Conservation (phyloP, 2,329 filamentous ascomycete species). For the Fusarium oligoseptatum region DNA sequence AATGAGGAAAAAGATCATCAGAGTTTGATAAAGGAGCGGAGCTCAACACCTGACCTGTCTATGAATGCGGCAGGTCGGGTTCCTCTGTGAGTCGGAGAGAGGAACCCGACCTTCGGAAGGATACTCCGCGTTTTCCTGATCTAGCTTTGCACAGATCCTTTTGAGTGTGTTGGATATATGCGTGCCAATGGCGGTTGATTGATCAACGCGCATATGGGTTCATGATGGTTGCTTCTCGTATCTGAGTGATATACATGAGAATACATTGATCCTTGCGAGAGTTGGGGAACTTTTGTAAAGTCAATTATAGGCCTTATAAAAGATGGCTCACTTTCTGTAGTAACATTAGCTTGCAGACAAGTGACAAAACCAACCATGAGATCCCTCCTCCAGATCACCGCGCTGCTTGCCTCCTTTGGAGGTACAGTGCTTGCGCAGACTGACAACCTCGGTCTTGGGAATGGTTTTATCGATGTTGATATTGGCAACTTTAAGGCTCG, state of each 20-base stretch:
- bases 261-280: neutral
- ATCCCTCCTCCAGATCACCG: neutral
- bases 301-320: slow-evolving; percentile 10
- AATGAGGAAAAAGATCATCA: slow-evolving; percentile 22
- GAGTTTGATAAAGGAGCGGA: slow-evolving; percentile 10
- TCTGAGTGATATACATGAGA: neutral
- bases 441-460: slow-evolving; percentile 53
- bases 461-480: slow-evolving; percentile 56
- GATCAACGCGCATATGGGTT: neutral
- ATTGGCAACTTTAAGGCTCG: slow-evolving; percentile 58
- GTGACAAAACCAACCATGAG: neutral
- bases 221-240: neutral
- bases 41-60: neutral
- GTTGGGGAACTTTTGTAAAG: neutral
- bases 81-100: neutral
- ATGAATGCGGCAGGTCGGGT: slow-evolving; percentile 12
- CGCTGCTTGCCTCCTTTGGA: neutral
- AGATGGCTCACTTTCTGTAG: neutral
- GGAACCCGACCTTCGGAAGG: neutral
- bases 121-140: slow-evolving; percentile 6
- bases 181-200: slow-evolving; percentile 14
- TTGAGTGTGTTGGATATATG: neutral
- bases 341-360: neutral
- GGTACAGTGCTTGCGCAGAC: slow-evolving; percentile 2
- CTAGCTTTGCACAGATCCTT: neutral